phyloP scores from a whole-genome alignment of 2,329 filamentous ascomycete genomes.

The Verticillium tricorpus region DNA sequence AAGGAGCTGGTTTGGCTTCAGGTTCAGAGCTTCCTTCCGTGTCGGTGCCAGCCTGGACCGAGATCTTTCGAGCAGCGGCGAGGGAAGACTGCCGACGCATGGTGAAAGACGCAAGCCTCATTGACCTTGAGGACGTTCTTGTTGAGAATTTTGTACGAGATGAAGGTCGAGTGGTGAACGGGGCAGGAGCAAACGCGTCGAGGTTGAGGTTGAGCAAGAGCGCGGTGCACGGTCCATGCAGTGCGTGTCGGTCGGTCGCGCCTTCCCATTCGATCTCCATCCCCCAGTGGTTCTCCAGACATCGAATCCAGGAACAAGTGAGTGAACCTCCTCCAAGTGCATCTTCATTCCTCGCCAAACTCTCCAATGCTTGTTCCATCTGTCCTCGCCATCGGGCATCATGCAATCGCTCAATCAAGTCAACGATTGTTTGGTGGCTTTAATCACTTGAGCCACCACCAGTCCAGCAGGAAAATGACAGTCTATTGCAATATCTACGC shows the following conservation, averaged over 20 bases:
- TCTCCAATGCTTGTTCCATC: background rate
- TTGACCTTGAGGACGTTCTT: background rate
- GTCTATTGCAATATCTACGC: background rate
- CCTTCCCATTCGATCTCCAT: background rate
- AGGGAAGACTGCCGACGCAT: slow-evolving; percentile 7
- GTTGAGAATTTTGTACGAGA: background rate
- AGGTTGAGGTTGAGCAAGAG: background rate
- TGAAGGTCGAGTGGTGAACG: no score
- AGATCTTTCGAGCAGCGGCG: slow-evolving; percentile 8
- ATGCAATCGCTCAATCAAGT: no score
- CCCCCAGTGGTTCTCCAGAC: background rate
- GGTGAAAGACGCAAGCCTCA: background rate
- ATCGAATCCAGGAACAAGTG: background rate
- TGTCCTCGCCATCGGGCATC: no score
- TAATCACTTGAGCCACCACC: background rate
- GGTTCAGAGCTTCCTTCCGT: slow-evolving; percentile 1
- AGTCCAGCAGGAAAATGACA: background rate
- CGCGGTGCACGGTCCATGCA: background rate
- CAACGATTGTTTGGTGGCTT: no score
- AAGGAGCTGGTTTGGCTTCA: background rate
- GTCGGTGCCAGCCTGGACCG: slow-evolving; percentile 7
- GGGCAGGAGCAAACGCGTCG: background rate
- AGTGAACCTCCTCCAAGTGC: no score
- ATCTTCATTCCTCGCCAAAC: background rate
- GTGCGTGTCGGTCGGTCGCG: background rate